A percentile compares a stretch with the other conserved stretches of the same genome.
These are phyloP conservation scores for Sclerotinia glacialis DNA, from an alignment of 2,329 filamentous ascomycete species.

Conservation along the genomic window DNA sequence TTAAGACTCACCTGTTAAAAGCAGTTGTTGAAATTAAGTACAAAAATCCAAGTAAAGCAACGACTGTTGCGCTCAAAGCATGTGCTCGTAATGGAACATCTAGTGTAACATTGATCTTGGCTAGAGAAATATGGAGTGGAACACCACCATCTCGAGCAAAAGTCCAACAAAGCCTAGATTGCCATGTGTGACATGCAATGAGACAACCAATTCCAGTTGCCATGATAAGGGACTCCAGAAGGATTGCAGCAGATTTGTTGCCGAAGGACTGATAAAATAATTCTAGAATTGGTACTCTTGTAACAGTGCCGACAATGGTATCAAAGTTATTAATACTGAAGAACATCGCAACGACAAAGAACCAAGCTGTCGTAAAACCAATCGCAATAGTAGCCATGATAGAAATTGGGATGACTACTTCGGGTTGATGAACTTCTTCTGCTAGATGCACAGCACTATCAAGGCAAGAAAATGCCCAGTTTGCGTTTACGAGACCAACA, in stretches of 20 bases:
- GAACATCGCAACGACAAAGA: constrained; percentile 20
- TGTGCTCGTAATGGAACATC: constrained; percentile 23
- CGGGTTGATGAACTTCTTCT: constrained; percentile 22
- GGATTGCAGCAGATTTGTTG: background rate
- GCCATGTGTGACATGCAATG: constrained; percentile 16
- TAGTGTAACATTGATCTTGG: constrained; percentile 14
- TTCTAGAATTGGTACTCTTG: constrained; percentile 16
- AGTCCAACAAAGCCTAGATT: constrained; percentile 22
- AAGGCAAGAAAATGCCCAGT: constrained; percentile 21
- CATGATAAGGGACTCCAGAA: constrained; percentile 20
- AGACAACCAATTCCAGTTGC: constrained; percentile 15
- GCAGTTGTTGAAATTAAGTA: constrained; percentile 20
- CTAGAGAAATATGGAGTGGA: constrained; percentile 12
- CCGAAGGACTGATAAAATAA: constrained; percentile 15
- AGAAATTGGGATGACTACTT: constrained; percentile 17
- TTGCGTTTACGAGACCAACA: constrained; percentile 21
- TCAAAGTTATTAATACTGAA: constrained; percentile 22
- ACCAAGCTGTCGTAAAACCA: constrained; percentile 19
- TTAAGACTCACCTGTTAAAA: constrained; percentile 17
- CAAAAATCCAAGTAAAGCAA: constrained; percentile 14
- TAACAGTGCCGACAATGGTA: constrained; percentile 10
- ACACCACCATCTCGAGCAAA: constrained; percentile 23
- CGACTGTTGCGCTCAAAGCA: constrained; percentile 8
- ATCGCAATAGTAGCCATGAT: constrained; percentile 20
- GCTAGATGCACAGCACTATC: constrained; percentile 20